Conservation (phyloP, 2,329 filamentous ascomycete genomes). For the Hypoxylon sp. region DNA sequence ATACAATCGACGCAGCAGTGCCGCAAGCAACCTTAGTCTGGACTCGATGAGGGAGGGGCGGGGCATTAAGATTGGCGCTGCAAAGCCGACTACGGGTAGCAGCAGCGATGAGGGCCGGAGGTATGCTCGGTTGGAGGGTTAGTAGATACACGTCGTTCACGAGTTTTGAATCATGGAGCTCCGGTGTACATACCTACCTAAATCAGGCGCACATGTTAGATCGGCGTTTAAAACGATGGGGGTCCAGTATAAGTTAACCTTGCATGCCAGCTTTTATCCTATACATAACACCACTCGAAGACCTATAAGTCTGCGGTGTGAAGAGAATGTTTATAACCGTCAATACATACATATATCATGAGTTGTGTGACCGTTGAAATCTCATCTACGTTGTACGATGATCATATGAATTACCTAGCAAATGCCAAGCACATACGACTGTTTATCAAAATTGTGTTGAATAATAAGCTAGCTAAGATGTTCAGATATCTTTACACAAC, state of each 20-base stretch:
- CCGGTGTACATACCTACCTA: constrained; percentile 30
- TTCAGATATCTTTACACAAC: neutral
- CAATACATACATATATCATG: constrained; percentile 5
- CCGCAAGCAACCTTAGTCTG: constrained; percentile 58
- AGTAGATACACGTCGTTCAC: neutral
- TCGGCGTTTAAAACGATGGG: constrained; percentile 23
- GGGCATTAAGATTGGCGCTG: constrained; percentile 60
- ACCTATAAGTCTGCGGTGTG: neutral
- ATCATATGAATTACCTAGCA: neutral
- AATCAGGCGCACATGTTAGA: constrained; percentile 19
- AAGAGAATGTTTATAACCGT: constrained; percentile 19
- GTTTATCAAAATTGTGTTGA: neutral
- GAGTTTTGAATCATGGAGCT: neutral
- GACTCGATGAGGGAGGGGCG: constrained; percentile 58
- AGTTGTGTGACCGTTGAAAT: no score
- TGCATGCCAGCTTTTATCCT: no score
- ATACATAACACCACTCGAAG: neutral
- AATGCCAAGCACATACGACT: neutral
- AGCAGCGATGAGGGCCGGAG: constrained; percentile 48
- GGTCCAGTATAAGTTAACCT: neutral
- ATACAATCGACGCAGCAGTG: constrained; percentile 50
- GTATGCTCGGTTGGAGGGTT: constrained; percentile 12
- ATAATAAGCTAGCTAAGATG: neutral
- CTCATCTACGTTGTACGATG: neutral
- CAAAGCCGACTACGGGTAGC: constrained; percentile 56